phyloP scores from a whole-genome alignment of 306 rosid genomes.

The Cucurbita maxima region DNA sequence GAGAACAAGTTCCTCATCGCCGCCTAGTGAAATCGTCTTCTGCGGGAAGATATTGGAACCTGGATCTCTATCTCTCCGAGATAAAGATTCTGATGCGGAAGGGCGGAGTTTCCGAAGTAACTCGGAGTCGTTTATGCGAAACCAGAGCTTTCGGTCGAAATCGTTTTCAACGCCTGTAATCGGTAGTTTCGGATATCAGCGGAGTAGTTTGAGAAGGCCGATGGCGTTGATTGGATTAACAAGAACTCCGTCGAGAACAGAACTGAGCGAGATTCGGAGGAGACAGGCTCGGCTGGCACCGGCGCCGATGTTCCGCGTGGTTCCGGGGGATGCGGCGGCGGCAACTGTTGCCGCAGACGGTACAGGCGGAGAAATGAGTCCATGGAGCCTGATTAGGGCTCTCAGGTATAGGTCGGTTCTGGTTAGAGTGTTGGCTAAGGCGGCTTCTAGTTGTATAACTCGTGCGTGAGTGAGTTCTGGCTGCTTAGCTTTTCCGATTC shows the following conservation, averaged over 20 bases:
- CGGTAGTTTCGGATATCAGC: background rate
- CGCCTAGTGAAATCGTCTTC: background rate
- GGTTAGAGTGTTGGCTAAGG: slow-evolving; percentile 11
- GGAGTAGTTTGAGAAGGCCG: slow-evolving; percentile 6
- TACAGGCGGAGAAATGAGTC: background rate
- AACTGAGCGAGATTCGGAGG: slow-evolving; percentile 27
- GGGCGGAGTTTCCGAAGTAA: background rate
- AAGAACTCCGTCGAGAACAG: slow-evolving; percentile 24
- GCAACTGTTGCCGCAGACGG: background rate
- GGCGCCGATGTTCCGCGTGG: slow-evolving; percentile 14
- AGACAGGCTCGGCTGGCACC: slow-evolving; percentile 19
- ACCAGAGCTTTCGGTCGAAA: background rate
- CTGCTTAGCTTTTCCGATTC: background rate
- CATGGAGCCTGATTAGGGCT: slow-evolving; percentile 13
- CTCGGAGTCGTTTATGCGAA: slow-evolving; percentile 7
- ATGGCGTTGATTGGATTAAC: slow-evolving; percentile 24
- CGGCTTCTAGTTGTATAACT: slow-evolving; percentile 16
- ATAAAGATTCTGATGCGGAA: background rate
- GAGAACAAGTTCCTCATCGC: background rate
- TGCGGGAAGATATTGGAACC: slow-evolving; percentile 16
- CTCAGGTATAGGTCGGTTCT: slow-evolving; percentile 15
- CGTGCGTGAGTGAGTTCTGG: background rate
- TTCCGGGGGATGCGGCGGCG: background rate
- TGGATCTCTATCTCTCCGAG: background rate
- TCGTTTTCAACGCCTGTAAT: background rate